Base-by-base conservation (phyloP, 1,139 yeast genomes). In the Scheffersomyces insectosa region DNA sequence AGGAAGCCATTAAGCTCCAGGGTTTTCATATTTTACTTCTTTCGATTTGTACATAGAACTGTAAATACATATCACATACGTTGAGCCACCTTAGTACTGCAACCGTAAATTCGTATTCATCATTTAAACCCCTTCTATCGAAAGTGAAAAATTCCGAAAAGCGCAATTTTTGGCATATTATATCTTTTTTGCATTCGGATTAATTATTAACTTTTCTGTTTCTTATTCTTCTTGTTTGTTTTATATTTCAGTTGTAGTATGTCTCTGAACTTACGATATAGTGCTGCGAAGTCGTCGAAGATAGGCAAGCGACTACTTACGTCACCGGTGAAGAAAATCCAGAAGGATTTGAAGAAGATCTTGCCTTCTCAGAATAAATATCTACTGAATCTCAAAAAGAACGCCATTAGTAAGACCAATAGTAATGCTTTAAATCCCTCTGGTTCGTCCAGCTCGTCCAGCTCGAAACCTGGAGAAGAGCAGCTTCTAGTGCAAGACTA, bases 201-300 rank as follows among this genome's bases (percentile, higher is more conserved):
- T 20, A 20, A 20, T 20, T 20, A 20, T 16, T 20, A 20, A 7
- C 3, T 20, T 20, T 20, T 20, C 25, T 20, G 8, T 8, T 13
- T 12, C 12, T 14, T 31, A 14, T 20, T 31, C 23, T 14, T 31
- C 34, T 31, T 20, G 8, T 14, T 31, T 13, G 10, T 14, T 31
- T 29, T 11, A 6, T 3, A 12, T 12, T 13, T 29, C 9, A n/a
- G n/a, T n/a, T 29, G 8, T 14, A 14, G 15, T 11, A 61, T 61
- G 65, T 54, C 62, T 13, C 49, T 62, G 5, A 61, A 60, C 45
- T 57, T 70, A 23, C 60, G 68, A 39, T 72, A 64, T 44, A 69
- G 72, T 42, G 78, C 79, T 2, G 77, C 79, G 3, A 67, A 59
- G 46, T 67, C 77, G 33, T 72, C 78, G 0, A 56, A 60, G 16